Percentiles rank a stretch among this genome's conserved stretches.
Evolutionary conservation across 129 eudicot genomes (phyloP).

Genomic region (Centrapalus pauciflorus): DNA sequence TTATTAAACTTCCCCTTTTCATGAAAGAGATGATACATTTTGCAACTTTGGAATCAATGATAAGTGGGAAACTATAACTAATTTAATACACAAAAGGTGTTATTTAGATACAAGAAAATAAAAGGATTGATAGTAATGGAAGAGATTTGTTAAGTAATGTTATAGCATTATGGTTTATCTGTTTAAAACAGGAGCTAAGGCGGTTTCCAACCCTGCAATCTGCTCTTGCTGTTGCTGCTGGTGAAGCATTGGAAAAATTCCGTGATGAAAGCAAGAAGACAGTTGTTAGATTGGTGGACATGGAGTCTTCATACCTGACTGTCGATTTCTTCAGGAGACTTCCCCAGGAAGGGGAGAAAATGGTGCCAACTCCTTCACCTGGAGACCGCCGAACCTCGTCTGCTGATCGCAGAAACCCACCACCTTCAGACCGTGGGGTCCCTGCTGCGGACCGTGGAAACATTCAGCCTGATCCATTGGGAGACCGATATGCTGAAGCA

Average conservation of each 20-base stretch:
- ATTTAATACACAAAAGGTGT: too few species aligned
- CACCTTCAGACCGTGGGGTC: conserved; percentile 10
- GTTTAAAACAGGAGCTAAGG: conserved; percentile 57
- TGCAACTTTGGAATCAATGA: background rate
- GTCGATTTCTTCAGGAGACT: conserved; percentile 76
- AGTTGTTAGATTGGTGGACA: conserved; percentile 61
- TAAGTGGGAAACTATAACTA: too few species aligned
- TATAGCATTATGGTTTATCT: background rate
- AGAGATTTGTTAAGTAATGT: background rate
- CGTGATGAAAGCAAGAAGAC: conserved; percentile 77
- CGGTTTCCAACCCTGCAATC: conserved; percentile 69
- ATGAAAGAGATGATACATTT: background rate
- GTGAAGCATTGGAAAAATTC: conserved; percentile 64
- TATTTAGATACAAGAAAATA: background rate
- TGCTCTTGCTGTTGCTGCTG: conserved; percentile 57
- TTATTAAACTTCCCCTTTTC: background rate
- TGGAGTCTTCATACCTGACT: conserved; percentile 75
- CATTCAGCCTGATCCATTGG: conserved; percentile 23
- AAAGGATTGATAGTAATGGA: background rate
- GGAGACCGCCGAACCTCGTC: background rate
- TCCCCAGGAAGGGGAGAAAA: conserved; percentile 60
- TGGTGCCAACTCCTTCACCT: background rate
- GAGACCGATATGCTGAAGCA: conserved; percentile 55
- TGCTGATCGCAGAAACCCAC: conserved; percentile 5
- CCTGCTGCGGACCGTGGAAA: too few species aligned